A percentile compares a stretch with the other conserved stretches of the same genome.
These are phyloP conservation scores for Magnaporthiopsis rhizophila DNA, from an alignment of 2,329 filamentous ascomycete species.

Conservation along the genomic window DNA sequence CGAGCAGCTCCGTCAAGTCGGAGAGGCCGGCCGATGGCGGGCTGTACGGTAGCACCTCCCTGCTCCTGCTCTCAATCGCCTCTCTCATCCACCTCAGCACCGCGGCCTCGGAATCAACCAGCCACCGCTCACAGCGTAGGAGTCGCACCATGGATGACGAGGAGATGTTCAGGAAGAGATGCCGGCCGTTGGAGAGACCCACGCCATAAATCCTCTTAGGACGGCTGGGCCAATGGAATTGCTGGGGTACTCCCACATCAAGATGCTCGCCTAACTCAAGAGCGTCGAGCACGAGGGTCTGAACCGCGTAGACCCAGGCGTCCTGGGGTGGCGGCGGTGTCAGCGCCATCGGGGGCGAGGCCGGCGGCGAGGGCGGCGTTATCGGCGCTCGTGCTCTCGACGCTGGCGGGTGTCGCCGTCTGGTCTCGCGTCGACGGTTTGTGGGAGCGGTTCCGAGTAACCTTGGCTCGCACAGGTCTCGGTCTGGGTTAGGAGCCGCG, in stretches of 20 bases:
- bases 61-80: slow-evolving; percentile 1
- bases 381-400: neutral
- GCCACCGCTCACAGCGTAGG: slow-evolving; percentile 37
- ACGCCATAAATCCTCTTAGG: slow-evolving; percentile 35
- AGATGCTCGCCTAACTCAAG: slow-evolving; percentile 18
- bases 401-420: neutral
- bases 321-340: slow-evolving; percentile 10
- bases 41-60: neutral
- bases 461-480: neutral
- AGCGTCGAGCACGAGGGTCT: slow-evolving; percentile 24
- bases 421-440: neutral
- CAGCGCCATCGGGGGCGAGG: slow-evolving; percentile 24
- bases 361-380: neutral
- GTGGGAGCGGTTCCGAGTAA: neutral
- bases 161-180: slow-evolving; percentile 34
- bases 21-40: neutral
- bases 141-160: slow-evolving; percentile 33
- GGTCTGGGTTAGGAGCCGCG: neutral
- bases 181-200: slow-evolving; percentile 30
- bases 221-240: slow-evolving; percentile 25
- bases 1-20: slow-evolving; percentile 17
- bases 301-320: slow-evolving; percentile 21
- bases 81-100: slow-evolving; percentile 36
- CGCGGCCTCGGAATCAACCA: slow-evolving; percentile 35
- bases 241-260: slow-evolving; percentile 24